Base-by-base conservation (phyloP, 2,329 filamentous ascomycete genomes). In the Drechslera avenae region DNA sequence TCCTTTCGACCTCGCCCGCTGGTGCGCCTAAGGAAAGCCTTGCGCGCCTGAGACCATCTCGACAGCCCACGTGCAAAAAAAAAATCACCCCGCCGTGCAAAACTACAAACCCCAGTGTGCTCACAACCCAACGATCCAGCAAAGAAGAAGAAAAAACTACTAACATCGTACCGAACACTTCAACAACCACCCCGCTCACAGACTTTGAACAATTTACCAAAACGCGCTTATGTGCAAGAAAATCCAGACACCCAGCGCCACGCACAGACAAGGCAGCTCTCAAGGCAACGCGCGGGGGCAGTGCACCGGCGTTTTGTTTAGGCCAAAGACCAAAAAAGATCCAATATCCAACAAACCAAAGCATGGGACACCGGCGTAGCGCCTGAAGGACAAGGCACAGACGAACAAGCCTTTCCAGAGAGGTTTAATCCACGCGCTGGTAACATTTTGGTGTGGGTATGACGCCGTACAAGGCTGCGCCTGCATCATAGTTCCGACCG, bases 391-490 rank as follows among this genome's bases (percentile, higher is more conserved):
- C 26, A 28, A 28, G 26, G 26, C 26, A 28, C 26, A 28, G 35
- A 26, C n/a, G 44, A 35, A 31, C 34, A 33, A 35, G 19, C 37
- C 36, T 12, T 39, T 31, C 26, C 35, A 36, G 31, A 50, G 7
- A 10, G 7, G 31, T 18, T 35, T 39, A 21, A 39, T 32, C 52
- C 41, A 40, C 28, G 52, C 52, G 49, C 41, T 43, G 52, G 37
- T 14, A n/a, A n/a, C n/a, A n/a, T n/a, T n/a, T n/a, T n/a, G n/a
- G 12, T 10, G 7, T 23, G 40, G 44, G 43, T 33, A 35, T 16
- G 14, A 23, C 13, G 32, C 26, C 37, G 28, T 43, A 33, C 30
- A 31, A 48, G 50, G 45, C 50, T 49, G 50, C 45, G 50, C 50
- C 46, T 43, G 26, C 26, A 13, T 28, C 9, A 1, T 28, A 4